phyloP scores from a whole-genome alignment of 768 basidiomycete species.

The Auricularia sp. region DNA sequence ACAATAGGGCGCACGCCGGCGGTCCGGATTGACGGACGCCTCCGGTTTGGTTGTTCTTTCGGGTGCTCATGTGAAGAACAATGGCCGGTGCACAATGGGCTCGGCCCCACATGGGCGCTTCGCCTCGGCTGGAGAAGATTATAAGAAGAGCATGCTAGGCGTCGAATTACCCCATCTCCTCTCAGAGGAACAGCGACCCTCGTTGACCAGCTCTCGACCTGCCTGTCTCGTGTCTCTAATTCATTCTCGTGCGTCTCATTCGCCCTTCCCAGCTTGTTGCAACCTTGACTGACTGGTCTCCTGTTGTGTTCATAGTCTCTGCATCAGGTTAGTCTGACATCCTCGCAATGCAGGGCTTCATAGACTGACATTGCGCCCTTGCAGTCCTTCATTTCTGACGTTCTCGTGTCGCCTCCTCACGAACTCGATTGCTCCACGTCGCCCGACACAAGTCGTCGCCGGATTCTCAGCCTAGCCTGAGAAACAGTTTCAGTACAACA shows the following conservation, averaged over 20 bases:
- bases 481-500: neutral
- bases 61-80: neutral
- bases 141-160: neutral
- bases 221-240: neutral
- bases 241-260: neutral
- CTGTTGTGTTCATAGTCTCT: neutral
- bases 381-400: neutral
- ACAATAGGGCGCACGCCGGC: neutral
- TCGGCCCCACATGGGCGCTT: neutral
- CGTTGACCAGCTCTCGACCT: neutral
- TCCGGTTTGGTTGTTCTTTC: neutral
- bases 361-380: neutral
- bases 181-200: constrained; percentile 1
- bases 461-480: constrained; percentile 1
- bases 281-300: neutral
- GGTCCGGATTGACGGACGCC: neutral
- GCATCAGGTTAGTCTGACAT: neutral
- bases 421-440: neutral
- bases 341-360: neutral
- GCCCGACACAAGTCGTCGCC: neutral
- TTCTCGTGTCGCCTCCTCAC: neutral
- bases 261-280: neutral
- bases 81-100: neutral
- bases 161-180: neutral
- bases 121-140: neutral